Conservation (phyloP, 441 rosid genomes). For the Gossypium davidsonii region DNA sequence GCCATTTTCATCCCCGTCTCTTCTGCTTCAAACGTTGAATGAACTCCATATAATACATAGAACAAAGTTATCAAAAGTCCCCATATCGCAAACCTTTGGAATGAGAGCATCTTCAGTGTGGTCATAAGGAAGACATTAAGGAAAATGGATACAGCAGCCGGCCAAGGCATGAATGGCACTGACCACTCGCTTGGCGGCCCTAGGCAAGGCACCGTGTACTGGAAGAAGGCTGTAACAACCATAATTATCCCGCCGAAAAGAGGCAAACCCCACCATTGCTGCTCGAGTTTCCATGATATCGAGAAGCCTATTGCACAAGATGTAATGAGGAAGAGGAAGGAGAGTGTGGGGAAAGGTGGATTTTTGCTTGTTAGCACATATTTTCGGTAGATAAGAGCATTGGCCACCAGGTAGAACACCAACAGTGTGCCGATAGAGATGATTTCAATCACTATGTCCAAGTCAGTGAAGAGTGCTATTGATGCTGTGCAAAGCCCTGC, state of each 20-base stretch:
- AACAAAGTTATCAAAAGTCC: conserved; percentile 54
- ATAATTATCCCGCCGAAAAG: conserved; percentile 34
- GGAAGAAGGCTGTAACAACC: conserved; percentile 38
- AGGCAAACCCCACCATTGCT: conserved; percentile 48
- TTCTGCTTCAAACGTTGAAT: conserved; percentile 55
- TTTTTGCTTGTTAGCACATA: conserved; percentile 40
- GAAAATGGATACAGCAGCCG: conserved; percentile 63
- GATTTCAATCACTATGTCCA: conserved; percentile 53
- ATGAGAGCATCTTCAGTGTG: conserved; percentile 46
- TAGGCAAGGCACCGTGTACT: conserved; percentile 25
- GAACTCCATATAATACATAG: conserved; percentile 79
- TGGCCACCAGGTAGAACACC: conserved; percentile 84
- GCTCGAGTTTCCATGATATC: conserved; percentile 50
- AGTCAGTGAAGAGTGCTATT: conserved; percentile 78
- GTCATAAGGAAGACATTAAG: conserved; percentile 70
- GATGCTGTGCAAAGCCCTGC: conserved; percentile 88
- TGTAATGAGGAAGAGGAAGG: conserved; percentile 64
- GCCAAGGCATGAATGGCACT: conserved; percentile 93
- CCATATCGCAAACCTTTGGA: conserved; percentile 72
- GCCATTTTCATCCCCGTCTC: neutral
- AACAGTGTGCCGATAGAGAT: conserved; percentile 72
- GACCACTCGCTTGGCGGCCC: conserved; percentile 42
- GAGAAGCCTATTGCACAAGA: conserved; percentile 52
- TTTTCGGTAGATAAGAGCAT: conserved; percentile 70
- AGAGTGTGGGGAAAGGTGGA: conserved; percentile 46